These are phyloP conservation scores for Trichoderma pleuroti DNA, from an alignment of 2,329 filamentous ascomycete species.

Conservation along the genomic window DNA sequence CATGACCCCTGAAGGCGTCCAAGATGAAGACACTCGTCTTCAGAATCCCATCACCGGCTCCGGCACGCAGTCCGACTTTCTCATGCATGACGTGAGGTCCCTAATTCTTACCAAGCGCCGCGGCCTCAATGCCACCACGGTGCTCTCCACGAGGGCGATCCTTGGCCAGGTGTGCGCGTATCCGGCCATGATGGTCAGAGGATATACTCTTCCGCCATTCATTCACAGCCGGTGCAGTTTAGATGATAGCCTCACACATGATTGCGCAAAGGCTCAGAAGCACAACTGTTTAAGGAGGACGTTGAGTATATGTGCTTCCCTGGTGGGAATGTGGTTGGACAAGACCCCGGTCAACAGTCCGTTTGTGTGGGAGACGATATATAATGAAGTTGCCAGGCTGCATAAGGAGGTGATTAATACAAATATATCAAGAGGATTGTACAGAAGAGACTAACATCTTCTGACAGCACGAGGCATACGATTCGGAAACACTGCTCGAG, in stretches of 20 bases:
- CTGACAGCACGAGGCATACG: not conserved
- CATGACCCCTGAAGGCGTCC: not conserved
- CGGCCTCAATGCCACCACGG: constrained; percentile 2
- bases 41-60: not conserved
- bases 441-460: not conserved
- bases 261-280: constrained; percentile 5
- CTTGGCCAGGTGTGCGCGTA: constrained; percentile 23
- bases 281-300: constrained; percentile 22
- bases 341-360: constrained; percentile 18
- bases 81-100: not conserved
- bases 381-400: constrained; percentile 20
- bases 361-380: constrained; percentile 24
- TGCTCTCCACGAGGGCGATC: constrained; percentile 20
- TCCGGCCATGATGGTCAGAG: constrained; percentile 22
- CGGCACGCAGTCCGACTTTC: not conserved
- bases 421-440: not conserved
- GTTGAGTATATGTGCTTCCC: constrained; percentile 20
- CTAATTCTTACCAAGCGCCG: constrained; percentile 16
- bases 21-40: not conserved
- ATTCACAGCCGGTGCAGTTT: constrained; percentile 22
- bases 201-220: constrained; percentile 22
- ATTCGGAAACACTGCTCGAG: constrained; percentile 11
- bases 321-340: constrained; percentile 22
- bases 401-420: constrained; percentile 17
- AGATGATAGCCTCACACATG: not conserved